These are phyloP conservation scores for Aspergillus ellipticus DNA, from an alignment of 495 filamentous ascomycete genomes.

Conservation along the genomic window DNA sequence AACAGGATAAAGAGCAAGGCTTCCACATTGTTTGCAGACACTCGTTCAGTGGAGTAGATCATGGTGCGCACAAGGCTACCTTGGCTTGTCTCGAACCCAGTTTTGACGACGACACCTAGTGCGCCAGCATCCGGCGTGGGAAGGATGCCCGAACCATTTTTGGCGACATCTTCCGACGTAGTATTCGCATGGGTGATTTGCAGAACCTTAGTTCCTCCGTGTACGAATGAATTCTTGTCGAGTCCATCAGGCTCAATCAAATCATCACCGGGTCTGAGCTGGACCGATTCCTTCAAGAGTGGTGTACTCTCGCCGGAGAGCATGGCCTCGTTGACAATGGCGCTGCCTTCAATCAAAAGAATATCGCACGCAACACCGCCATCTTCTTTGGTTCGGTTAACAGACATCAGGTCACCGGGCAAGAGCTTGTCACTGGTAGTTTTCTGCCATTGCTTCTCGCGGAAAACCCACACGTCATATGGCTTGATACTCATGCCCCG, in stretches of 20 bases:
- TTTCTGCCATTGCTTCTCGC: slow-evolving; percentile 81
- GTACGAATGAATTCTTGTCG: slow-evolving; percentile 95
- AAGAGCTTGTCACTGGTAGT: slow-evolving; percentile 90
- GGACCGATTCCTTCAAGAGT: slow-evolving; percentile 91
- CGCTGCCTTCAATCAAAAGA: slow-evolving; percentile 87
- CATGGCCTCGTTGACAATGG: slow-evolving; percentile 99
- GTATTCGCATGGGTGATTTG: slow-evolving; percentile 81
- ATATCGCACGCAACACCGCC: slow-evolving; percentile 97
- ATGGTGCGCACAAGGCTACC: slow-evolving; percentile 97
- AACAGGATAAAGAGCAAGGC: slow-evolving; percentile 96
- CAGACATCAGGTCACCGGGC: slow-evolving; percentile 94
- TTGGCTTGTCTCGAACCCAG: slow-evolving; percentile 97
- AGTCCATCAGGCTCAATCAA: slow-evolving; percentile 81
- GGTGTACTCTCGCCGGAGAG: slow-evolving; percentile 97
- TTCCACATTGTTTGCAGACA: slow-evolving; percentile 94
- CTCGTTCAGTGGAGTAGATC: slow-evolving; percentile 99
- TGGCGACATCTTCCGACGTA: slow-evolving; percentile 65
- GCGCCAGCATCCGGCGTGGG: slow-evolving; percentile 87
- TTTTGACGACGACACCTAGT: slow-evolving; percentile 92
- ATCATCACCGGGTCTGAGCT: slow-evolving; percentile 83
- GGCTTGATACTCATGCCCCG: slow-evolving; percentile 99
- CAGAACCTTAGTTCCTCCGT: slow-evolving; percentile 94
- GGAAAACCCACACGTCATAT: slow-evolving; percentile 86
- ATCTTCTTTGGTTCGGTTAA: slow-evolving; percentile 93
- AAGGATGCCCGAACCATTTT: slow-evolving; percentile 63